Base-by-base conservation (phyloP, 2,329 filamentous ascomycete species). In the Hypoxylon sp. region DNA sequence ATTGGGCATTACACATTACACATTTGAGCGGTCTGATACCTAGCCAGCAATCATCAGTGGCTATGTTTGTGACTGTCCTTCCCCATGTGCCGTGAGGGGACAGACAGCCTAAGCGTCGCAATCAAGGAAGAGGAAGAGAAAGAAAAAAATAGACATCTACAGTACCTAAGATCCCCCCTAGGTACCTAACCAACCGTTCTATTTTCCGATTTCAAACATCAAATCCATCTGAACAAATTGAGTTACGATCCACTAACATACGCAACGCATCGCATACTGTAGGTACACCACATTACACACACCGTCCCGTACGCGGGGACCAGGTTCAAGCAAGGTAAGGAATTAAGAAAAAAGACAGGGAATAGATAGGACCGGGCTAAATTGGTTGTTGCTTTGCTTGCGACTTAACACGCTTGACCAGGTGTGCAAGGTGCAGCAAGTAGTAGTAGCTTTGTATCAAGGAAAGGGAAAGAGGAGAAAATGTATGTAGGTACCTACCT, bases 361-460 rank as follows among this genome's bases (percentile, higher is more conserved):
- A n/a, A n/a, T n/a, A n/a, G n/a, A n/a, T n/a, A n/a, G n/a, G 36
- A 34, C 51, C 34, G 42, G 40, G 34, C 20, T 23, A 34, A 37
- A 46, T 43, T 50, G 41, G 40, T 46, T 50, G 41, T 37, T 55
- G 40, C 51, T 54, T 53, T 45, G 41, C 41, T 51, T 50, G 45
- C 40, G 51, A 51, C 30, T 57, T 46, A n/a, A 34, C 45, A 57
- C 6, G 21, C 21, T 48, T 36, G 13, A 29, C 23, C 38, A 21
- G 26, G 17, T 25, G 34, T 25, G 35, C 45, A 51, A 54, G 54
- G 49, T 50, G 45, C 54, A 40, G 44, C 30, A 44, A 25, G 21
- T 25, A 25, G 21, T 25, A 25, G 21, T 25, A 25, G 21, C 21
- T 6, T 5, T 25, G n/a, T n/a, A n/a, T n/a, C n/a, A n/a, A n/a